Evolutionary conservation across 352 stramenopile species (phyloP).

Genomic region (Blastocystis sp.): DNA sequence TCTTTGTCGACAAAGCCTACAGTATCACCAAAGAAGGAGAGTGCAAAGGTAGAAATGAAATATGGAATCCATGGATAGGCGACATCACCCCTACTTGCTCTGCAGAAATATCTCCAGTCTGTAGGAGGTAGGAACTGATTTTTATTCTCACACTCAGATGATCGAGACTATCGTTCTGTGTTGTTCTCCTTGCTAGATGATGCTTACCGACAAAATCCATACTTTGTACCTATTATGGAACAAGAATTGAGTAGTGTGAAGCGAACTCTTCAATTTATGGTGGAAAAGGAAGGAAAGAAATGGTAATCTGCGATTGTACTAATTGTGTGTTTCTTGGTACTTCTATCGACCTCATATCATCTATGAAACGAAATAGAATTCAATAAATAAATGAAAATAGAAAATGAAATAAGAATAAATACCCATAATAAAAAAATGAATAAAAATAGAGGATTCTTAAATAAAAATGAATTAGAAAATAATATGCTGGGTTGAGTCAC

Average conservation of each 20-base stretch:
- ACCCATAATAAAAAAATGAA: slow-evolving; percentile 35
- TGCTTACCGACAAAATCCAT: slow-evolving; percentile 7
- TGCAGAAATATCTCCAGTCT: not conserved
- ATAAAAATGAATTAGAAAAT: not conserved
- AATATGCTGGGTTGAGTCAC: slow-evolving; percentile 41
- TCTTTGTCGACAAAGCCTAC: not conserved
- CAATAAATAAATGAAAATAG: not conserved
- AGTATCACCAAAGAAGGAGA: not conserved
- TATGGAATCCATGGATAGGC: too few relatives aligned
- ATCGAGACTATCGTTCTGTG: slow-evolving; percentile 38
- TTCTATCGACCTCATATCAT: not conserved
- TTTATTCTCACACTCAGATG: not conserved
- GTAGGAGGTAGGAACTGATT: not conserved
- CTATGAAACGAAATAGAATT: not conserved
- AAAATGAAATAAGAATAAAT: not conserved
- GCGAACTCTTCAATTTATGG: slow-evolving; percentile 33
- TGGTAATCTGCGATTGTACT: slow-evolving; percentile 5
- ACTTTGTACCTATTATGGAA: slow-evolving; percentile 32
- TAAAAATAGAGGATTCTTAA: not conserved
- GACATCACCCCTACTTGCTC: too few relatives aligned
- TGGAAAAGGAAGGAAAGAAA: slow-evolving; percentile 42
- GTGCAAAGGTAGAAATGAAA: not conserved
- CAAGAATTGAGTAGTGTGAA: slow-evolving; percentile 7
- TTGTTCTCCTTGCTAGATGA: slow-evolving; percentile 27
- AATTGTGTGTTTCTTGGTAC: not conserved